Percentiles rank a stretch among this genome's conserved stretches.
phyloP scores from a whole-genome alignment of 345 rosid species.

The Salix purpurea region DNA sequence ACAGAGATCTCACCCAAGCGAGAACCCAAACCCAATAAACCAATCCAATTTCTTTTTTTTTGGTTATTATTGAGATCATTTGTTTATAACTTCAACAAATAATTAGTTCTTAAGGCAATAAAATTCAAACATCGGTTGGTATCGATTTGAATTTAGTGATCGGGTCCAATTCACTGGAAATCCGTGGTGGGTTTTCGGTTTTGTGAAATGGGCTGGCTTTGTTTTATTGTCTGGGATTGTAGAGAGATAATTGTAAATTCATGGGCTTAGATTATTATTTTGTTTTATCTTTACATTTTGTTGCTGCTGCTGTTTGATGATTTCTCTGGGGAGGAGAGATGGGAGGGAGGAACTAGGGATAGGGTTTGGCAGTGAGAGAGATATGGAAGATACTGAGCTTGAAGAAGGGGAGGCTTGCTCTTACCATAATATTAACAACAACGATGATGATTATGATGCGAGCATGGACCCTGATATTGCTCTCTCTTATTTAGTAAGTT shows the following conservation, averaged over 20 bases:
- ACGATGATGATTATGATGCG: constrained; percentile 40
- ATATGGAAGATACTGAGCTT: constrained; percentile 38
- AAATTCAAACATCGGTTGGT: not conserved
- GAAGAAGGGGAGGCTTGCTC: constrained; percentile 42
- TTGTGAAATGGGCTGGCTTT: constrained; percentile 12
- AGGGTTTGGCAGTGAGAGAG: constrained; percentile 28
- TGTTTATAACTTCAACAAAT: not conserved
- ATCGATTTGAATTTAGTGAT: constrained; percentile 31
- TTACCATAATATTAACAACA: constrained; percentile 20
- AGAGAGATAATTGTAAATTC: constrained; percentile 2
- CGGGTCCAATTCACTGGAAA: constrained; percentile 36
- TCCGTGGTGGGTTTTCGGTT: constrained; percentile 29
- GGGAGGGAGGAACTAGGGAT: constrained; percentile 30
- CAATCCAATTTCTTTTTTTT: not conserved
- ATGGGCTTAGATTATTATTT: not conserved
- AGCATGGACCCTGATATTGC: constrained; percentile 65
- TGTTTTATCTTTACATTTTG: not conserved
- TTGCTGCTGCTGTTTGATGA: constrained; percentile 17
- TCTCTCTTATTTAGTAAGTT: constrained; percentile 78
- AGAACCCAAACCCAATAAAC: constrained; percentile 7
- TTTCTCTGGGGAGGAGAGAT: constrained; percentile 31
- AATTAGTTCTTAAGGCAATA: not conserved
- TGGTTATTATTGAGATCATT: not conserved
- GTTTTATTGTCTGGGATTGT: constrained; percentile 6
- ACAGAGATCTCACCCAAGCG: constrained; percentile 40